These are phyloP conservation scores for Nitzschia inconspicua DNA, from an alignment of 108 stramenopile species.

Conservation along the genomic window DNA sequence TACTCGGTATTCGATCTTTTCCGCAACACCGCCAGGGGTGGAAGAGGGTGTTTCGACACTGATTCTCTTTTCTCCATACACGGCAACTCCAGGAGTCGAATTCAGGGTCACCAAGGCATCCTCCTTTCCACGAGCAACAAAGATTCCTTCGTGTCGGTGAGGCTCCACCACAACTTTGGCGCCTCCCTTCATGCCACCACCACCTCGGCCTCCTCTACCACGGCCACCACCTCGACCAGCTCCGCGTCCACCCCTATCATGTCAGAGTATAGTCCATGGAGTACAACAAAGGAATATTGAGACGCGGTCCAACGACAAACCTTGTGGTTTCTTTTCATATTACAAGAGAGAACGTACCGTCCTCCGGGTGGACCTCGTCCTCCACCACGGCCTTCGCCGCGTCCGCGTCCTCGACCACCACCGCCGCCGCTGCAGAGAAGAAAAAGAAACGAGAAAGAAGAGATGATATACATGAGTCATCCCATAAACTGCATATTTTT, in stretches of 20 bases:
- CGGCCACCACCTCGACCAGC: constrained; percentile 59
- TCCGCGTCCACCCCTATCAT: constrained; percentile 40
- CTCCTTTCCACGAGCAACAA: constrained; percentile 98
- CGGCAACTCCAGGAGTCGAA: constrained; percentile 96
- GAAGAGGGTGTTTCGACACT: constrained; percentile 84
- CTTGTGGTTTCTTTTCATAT: not conserved
- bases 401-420: constrained; percentile 46
- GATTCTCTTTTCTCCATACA: constrained; percentile 99
- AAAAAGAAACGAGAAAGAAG: not conserved
- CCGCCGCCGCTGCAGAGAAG: constrained; percentile 35
- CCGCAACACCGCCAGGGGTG: constrained; percentile 72
- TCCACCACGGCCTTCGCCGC: constrained; percentile 45
- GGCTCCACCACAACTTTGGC: constrained; percentile 95
- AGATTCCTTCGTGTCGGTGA: constrained; percentile 97
- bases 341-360: not conserved
- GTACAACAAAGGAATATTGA: not conserved
- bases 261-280: not conserved
- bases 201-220: constrained; percentile 54
- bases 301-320: not conserved
- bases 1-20: constrained; percentile 98
- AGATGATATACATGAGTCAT: not conserved
- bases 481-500: not conserved
- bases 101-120: constrained; percentile 98
- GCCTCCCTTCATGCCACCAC: constrained; percentile 90
- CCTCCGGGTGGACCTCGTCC: not conserved